These are phyloP conservation scores for Suhomyces bokatorum DNA, from an alignment of 1,139 yeast genomes.

Conservation along the genomic window DNA sequence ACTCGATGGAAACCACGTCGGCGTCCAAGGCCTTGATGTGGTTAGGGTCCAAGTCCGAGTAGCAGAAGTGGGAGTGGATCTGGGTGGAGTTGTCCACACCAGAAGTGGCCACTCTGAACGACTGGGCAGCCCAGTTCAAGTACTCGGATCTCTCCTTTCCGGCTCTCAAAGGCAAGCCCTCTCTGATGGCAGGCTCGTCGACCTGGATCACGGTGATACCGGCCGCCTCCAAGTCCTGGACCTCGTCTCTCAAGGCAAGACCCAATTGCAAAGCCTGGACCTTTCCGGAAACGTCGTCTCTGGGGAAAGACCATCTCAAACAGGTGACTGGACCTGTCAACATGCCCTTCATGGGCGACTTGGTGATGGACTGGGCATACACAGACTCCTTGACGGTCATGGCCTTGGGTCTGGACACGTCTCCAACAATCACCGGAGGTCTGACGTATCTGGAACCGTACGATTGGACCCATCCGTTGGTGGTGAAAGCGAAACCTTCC, in stretches of 20 bases:
- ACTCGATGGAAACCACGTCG: conserved; percentile 98
- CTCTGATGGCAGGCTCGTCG: conserved; percentile 99
- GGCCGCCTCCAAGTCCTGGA: conserved; percentile 94
- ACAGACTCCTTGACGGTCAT: conserved; percentile 99
- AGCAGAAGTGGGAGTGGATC: conserved; percentile 99
- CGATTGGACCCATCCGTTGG: conserved; percentile 99
- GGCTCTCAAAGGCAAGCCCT: conserved; percentile 98
- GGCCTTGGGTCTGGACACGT: conserved; percentile 96
- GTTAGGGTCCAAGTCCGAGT: conserved; percentile 99
- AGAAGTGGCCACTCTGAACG: conserved; percentile 99
- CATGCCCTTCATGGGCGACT: conserved; percentile 99
- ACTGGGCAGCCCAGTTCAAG: conserved; percentile 98
- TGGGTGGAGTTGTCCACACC: conserved; percentile 95
- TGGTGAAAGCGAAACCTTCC: conserved; percentile 96
- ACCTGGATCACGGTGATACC: conserved; percentile 98
- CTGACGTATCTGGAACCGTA: conserved; percentile 99
- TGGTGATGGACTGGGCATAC: conserved; percentile 95
- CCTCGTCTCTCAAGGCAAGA: conserved; percentile 98
- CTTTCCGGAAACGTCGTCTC: conserved; percentile 95
- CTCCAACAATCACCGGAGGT: conserved; percentile 99
- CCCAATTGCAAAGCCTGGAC: conserved; percentile 97
- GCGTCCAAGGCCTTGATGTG: conserved; percentile 99
- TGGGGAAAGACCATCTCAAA: conserved; percentile 99
- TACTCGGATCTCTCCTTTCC: conserved; percentile 96
- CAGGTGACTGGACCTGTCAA: conserved; percentile 99